phyloP scores from a whole-genome alignment of 192 early-diverging fungal genomes.

The Rhizophlyctis rosea region DNA sequence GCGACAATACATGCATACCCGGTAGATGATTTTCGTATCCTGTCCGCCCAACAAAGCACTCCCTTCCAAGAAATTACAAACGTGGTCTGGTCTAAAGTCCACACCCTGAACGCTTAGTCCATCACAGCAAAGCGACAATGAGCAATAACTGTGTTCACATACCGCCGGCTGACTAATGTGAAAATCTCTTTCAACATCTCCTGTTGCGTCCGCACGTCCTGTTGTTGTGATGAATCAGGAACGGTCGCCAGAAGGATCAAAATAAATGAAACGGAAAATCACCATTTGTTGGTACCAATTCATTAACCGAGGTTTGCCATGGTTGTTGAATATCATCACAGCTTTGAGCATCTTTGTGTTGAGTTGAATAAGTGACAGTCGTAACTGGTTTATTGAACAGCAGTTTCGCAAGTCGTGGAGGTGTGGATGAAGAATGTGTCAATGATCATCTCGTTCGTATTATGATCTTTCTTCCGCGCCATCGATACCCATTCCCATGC shows the following conservation, averaged over 20 bases:
- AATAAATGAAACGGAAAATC: not conserved
- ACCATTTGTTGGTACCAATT: conserved; percentile 93
- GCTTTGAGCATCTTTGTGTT: conserved; percentile 79
- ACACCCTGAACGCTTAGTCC: conserved; percentile 5
- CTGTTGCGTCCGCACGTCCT: conserved; percentile 84
- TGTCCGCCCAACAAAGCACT: conserved; percentile 74
- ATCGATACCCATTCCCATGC: too few relatives aligned
- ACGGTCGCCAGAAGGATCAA: too few relatives aligned
- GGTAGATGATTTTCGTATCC: conserved; percentile 89
- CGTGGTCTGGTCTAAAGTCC: conserved; percentile 62
- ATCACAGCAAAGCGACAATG: not conserved
- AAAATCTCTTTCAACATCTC: conserved; percentile 86
- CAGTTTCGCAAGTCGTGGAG: too few relatives aligned
- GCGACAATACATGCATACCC: conserved; percentile 35
- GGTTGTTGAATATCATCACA: conserved; percentile 99
- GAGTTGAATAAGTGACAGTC: too few relatives aligned
- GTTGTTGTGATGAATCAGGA: not conserved
- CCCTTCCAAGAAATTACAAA: conserved; percentile 91
- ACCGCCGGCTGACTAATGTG: conserved; percentile 74
- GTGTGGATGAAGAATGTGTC: too few relatives aligned
- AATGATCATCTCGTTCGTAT: too few relatives aligned
- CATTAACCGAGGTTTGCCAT: conserved; percentile 90
- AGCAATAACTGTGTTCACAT: not conserved
- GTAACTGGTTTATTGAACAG: too few relatives aligned
- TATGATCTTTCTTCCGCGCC: too few relatives aligned